These are phyloP conservation scores for Phytophthora ramorum DNA, from an alignment of 352 stramenopile species.

Conservation along the genomic window DNA sequence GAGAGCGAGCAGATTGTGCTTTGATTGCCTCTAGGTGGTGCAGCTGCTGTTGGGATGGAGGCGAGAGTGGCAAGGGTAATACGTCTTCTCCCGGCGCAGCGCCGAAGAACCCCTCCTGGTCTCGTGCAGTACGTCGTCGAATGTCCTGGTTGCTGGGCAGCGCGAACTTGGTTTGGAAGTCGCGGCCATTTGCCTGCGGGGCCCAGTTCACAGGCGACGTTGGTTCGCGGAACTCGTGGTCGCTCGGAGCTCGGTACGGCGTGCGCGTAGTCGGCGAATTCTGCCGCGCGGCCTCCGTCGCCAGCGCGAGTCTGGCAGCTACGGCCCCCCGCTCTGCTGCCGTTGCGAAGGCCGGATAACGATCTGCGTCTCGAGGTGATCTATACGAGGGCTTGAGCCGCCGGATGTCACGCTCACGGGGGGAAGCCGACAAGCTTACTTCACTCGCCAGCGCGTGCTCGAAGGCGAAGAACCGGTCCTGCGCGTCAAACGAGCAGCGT, in stretches of 20 bases:
- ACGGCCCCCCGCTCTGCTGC: conserved; percentile 30
- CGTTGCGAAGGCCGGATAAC: conserved; percentile 39
- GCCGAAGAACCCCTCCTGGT: conserved; percentile 70
- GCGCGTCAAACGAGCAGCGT: conserved; percentile 54
- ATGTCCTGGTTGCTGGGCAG: conserved; percentile 72
- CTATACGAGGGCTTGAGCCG: conserved; percentile 33
- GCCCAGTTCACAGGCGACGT: conserved; percentile 37
- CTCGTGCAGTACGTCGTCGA: conserved; percentile 52
- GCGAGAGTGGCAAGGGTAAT: conserved; percentile 36
- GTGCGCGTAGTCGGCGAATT: conserved; percentile 54
- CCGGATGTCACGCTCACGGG: conserved; percentile 27
- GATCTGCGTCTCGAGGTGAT: conserved; percentile 25
- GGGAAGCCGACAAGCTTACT: conserved; percentile 8
- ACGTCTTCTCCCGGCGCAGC: conserved; percentile 42
- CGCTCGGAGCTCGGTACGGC: conserved; percentile 54
- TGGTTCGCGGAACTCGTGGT: conserved; percentile 50
- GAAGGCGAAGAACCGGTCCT: conserved; percentile 41
- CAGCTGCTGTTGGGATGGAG: conserved; percentile 32
- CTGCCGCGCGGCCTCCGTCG: conserved; percentile 42
- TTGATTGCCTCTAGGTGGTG: conserved; percentile 24
- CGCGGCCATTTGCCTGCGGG: conserved; percentile 28
- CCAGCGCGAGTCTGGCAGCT: conserved; percentile 39
- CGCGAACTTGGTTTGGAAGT: conserved; percentile 78
- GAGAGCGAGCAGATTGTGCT: conserved; percentile 19
- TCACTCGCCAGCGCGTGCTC: conserved; percentile 30